Base-by-base conservation (phyloP, 805 yeast species). In the Starmerella powellii region DNA sequence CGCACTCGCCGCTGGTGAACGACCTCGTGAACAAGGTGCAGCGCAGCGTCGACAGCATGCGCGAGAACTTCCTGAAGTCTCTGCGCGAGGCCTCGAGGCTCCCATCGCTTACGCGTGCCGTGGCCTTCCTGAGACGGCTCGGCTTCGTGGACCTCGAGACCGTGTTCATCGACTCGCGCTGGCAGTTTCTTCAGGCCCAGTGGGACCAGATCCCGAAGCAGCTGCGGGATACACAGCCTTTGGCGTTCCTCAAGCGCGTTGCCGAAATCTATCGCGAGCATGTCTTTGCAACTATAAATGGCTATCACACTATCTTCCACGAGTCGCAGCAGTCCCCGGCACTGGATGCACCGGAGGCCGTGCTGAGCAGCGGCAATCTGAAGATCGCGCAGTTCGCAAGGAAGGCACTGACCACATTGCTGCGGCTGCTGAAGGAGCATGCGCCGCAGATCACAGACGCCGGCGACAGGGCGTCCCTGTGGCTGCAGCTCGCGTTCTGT, bases 201-300 rank as follows among this genome's bases (percentile, higher is more conserved):
- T 51, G 53, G 55, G 29, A 28, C 12, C 34, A 32, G 16, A 37
- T 48, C n/a, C 51, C 50, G 15, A 56, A 54, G 17, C 86, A 85
- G 1, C 64, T 81, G 39, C 65, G 69, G 40, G 66, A 70, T 37
- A 66, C 70, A 40, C 71, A 70, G 37, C 62, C 73, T 3, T 74
- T 76, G 43, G 73, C 77, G 38, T 82, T 76, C 55, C 63, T 87
- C 43, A 86, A 85, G 52, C 67, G 94, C 49, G 79, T 74, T 51
- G 71, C 88, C 30, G 97, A 91, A 58, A 74, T 83, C 3, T 74
- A 84, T 44, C 70, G 98, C 57, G 96, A 87, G 57, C 80, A 74
- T 52, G 74, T 84, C 15, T 81, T 79, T 59, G 80, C 78, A 21
- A 76, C 91, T 0, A 65, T 84, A 2, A 72, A 80, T 42, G 73